These are phyloP conservation scores for Umbelopsis sp. DNA, from an alignment of 192 early-diverging fungal species.

Conservation along the genomic window DNA sequence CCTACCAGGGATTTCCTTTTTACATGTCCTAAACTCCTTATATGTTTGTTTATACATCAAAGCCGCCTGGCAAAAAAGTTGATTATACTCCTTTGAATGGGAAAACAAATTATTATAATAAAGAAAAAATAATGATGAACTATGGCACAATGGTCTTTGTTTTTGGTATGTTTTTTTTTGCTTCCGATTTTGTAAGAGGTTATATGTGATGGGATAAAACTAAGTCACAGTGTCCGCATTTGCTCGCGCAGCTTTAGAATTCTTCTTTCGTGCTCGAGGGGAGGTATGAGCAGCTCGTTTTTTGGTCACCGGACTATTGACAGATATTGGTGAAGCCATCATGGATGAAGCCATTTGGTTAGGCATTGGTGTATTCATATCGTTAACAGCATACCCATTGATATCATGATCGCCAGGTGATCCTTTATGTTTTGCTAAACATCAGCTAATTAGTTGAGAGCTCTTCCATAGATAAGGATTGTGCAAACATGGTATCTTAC, in stretches of 20 bases:
- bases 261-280: conserved; percentile 11
- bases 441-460: neutral
- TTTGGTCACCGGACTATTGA: conserved; percentile 8
- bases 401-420: conserved; percentile 5
- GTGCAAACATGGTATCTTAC: neutral
- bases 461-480: neutral
- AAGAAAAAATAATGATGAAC: neutral
- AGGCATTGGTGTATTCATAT: conserved; percentile 12
- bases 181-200: neutral
- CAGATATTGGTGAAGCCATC: conserved; percentile 16
- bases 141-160: conserved; percentile 17
- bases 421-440: conserved; percentile 13
- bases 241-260: conserved; percentile 10
- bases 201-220: neutral
- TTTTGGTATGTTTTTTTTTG: neutral
- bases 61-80: too few relatives aligned
- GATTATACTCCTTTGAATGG: too few relatives aligned
- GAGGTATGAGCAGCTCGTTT: conserved; percentile 13
- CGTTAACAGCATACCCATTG: neutral
- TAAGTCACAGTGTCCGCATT: conserved; percentile 15
- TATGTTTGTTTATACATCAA: too few relatives aligned
- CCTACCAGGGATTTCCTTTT: too few relatives aligned
- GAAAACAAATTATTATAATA: neutral
- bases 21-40: too few relatives aligned
- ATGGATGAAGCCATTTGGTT: neutral